Conservation (phyloP, 2,329 filamentous ascomycete genomes). For the Aspergillus cejpii region DNA sequence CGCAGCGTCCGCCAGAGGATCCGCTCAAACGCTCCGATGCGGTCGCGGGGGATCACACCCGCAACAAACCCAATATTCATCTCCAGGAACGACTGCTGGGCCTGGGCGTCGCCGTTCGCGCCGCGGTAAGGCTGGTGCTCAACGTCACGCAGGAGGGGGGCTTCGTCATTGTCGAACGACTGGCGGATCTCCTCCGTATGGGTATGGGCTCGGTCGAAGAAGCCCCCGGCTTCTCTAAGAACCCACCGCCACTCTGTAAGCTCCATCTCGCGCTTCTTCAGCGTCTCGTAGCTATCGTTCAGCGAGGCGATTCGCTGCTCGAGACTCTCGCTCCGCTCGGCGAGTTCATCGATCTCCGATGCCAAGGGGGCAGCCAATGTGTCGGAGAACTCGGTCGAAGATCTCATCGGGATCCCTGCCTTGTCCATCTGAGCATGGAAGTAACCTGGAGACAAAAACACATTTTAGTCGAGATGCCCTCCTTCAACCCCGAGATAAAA, state of each 20-base stretch:
- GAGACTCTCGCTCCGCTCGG: conserved; percentile 83
- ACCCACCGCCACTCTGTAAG: conserved; percentile 99
- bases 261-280: conserved; percentile 96
- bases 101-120: conserved; percentile 57
- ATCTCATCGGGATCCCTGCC: conserved; percentile 73
- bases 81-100: conserved; percentile 80
- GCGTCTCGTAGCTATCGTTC: conserved; percentile 96
- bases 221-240: conserved; percentile 87
- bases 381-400: conserved; percentile 84
- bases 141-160: conserved; percentile 84
- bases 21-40: conserved; percentile 90
- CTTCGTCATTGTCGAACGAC: conserved; percentile 80
- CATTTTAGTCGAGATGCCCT: no score
- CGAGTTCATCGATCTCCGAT: conserved; percentile 91
- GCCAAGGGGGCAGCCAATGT: conserved; percentile 81
- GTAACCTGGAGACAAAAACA: conserved; percentile 57
- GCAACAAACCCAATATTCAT: conserved; percentile 99
- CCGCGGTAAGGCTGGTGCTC: conserved; percentile 65
- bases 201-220: conserved; percentile 93
- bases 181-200: conserved; percentile 95
- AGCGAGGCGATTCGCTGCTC: conserved; percentile 86
- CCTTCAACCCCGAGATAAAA: background rate
- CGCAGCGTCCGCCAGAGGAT: conserved; percentile 96
- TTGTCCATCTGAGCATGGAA: conserved; percentile 97
- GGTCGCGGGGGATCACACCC: conserved; percentile 87